Evolutionary conservation across 345 rosid species (phyloP).

Genomic region (Gossypium turneri): DNA sequence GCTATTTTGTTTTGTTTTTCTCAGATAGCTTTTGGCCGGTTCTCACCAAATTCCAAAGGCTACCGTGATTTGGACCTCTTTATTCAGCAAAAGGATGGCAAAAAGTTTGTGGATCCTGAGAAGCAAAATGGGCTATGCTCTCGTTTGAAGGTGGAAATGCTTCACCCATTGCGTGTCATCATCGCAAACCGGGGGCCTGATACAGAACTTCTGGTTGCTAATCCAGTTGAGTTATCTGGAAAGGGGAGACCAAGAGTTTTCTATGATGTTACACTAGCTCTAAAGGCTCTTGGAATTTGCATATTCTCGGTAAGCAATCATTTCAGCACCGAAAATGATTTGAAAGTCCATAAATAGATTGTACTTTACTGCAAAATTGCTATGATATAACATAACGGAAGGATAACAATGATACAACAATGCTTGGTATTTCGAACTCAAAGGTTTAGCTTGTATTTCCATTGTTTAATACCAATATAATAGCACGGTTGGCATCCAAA

Average conservation of each 20-base stretch:
- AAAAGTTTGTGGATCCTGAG: slow-evolving; percentile 63
- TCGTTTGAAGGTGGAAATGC: slow-evolving; percentile 69
- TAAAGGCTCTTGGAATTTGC: slow-evolving; percentile 68
- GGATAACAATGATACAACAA: background rate
- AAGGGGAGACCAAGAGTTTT: slow-evolving; percentile 83
- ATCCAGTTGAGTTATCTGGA: slow-evolving; percentile 84
- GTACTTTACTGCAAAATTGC: slow-evolving; percentile 1
- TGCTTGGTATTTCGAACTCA: background rate
- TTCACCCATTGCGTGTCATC: slow-evolving; percentile 74
- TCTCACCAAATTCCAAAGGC: slow-evolving; percentile 45
- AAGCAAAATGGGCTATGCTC: slow-evolving; percentile 48
- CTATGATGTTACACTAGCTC: slow-evolving; percentile 70
- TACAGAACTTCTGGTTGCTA: slow-evolving; percentile 75
- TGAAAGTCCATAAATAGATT: slow-evolving; percentile 13
- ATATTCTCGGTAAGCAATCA: slow-evolving; percentile 63
- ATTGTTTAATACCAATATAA: background rate
- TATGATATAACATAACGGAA: background rate
- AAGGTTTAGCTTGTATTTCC: background rate
- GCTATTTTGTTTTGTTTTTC: slow-evolving; percentile 7
- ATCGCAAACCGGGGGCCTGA: slow-evolving; percentile 54
- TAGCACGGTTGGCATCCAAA: background rate
- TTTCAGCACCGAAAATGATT: background rate
- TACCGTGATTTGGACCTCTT: slow-evolving; percentile 72
- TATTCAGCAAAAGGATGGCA: slow-evolving; percentile 70
- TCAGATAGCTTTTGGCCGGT: slow-evolving; percentile 72